These are phyloP conservation scores for Penicillium silybi DNA, from an alignment of 495 filamentous ascomycete genomes.

Conservation along the genomic window DNA sequence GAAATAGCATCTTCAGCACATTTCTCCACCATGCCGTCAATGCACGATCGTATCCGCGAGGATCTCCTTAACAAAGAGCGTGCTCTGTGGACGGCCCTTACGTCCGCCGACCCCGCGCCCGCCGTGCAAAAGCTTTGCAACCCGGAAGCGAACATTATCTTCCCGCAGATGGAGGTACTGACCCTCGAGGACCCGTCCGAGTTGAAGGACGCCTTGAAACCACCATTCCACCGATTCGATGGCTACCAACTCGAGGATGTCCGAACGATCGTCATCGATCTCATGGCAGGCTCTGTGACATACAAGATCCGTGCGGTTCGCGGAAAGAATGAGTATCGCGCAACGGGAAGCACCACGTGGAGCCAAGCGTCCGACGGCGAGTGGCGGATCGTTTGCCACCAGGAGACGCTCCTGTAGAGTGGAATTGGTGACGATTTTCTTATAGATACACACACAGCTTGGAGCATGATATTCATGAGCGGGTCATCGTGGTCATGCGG, in stretches of 20 bases:
- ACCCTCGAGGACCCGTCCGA: conserved; percentile 28
- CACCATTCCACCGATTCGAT: conserved; percentile 44
- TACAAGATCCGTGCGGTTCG: conserved; percentile 32
- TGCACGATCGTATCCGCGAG: conserved; percentile 44
- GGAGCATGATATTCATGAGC: background rate
- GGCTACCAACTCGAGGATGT: conserved; percentile 37
- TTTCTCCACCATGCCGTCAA: conserved; percentile 30
- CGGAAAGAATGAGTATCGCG: conserved; percentile 26
- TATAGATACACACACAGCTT: background rate
- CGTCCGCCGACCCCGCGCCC: conserved; percentile 39
- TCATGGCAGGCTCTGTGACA: conserved; percentile 43
- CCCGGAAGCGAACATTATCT: conserved; percentile 34
- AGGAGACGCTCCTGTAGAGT: conserved; percentile 33
- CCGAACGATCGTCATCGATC: conserved; percentile 39
- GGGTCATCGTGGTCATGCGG: conserved; percentile 9
- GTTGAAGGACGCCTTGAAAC: conserved; percentile 26
- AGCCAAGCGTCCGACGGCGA: conserved; percentile 44
- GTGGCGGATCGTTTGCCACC: conserved; percentile 38
- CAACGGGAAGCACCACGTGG: conserved; percentile 40
- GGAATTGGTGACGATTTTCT: background rate
- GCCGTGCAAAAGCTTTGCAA: conserved; percentile 38
- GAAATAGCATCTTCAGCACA: background rate
- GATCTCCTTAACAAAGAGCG: conserved; percentile 40
- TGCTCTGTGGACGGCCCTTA: conserved; percentile 42
- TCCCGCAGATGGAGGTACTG: conserved; percentile 35